Evolutionary conservation across 192 early-diverging fungal genomes (phyloP).

Genomic region (Entrophospora sp.): DNA sequence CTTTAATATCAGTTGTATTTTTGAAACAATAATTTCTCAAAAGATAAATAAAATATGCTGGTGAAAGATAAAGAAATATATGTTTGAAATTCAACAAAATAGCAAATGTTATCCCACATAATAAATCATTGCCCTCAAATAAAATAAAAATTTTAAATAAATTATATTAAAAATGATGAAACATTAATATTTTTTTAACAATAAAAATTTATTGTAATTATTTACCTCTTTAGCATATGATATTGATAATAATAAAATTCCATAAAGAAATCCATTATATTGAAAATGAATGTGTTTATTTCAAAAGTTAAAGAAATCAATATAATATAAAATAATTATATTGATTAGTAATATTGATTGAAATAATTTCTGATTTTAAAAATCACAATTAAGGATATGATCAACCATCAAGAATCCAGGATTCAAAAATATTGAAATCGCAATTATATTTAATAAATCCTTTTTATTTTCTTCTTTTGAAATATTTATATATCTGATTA

Average conservation of each 20-base stretch:
- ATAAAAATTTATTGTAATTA: neutral
- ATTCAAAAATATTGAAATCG: constrained; percentile 52
- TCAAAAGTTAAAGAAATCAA: constrained; percentile 9
- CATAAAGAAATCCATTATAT: constrained; percentile 92
- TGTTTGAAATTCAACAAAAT: constrained; percentile 93
- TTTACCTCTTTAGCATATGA: constrained; percentile 46
- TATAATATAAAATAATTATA: neutral
- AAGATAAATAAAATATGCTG: constrained; percentile 89
- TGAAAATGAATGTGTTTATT: constrained; percentile 77
- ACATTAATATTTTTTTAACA: neutral
- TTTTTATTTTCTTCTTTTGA: neutral
- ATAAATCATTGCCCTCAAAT: constrained; percentile 44
- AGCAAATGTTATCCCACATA: constrained; percentile 75
- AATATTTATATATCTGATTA: constrained; percentile 12
- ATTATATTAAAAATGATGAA: neutral
- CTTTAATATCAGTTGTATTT: neutral
- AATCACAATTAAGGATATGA: constrained; percentile 50
- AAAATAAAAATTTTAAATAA: constrained; percentile 1
- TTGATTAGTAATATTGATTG: neutral
- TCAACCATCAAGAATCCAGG: constrained; percentile 81
- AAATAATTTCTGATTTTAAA: neutral
- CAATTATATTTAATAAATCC: constrained; percentile 37
- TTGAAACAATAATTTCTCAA: constrained; percentile 62
- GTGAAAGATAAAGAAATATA: constrained; percentile 86
- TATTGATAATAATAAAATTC: constrained; percentile 74